A percentile compares a stretch with the other conserved stretches of the same genome.
These are phyloP conservation scores for Rubus idaeus DNA, from an alignment of 306 rosid species.

Conservation along the genomic window DNA sequence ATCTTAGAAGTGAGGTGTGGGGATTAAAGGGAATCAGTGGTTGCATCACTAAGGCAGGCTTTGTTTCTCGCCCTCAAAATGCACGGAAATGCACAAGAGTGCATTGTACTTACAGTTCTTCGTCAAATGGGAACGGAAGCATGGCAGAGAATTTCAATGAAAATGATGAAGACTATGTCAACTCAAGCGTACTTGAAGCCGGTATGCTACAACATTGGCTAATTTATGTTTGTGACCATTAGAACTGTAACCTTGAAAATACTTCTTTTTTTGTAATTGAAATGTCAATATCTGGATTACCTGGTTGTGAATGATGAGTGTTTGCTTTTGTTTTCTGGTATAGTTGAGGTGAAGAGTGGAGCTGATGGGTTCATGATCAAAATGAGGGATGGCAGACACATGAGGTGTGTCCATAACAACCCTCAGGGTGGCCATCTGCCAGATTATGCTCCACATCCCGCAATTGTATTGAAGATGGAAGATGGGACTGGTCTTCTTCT, in stretches of 20 bases:
- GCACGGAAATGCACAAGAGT: conserved; percentile 45
- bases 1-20: conserved; percentile 62
- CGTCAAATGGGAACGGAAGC: conserved; percentile 80
- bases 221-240: conserved; percentile 5
- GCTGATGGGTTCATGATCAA: conserved; percentile 87
- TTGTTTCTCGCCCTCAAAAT: conserved; percentile 37
- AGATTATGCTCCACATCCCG: conserved; percentile 97
- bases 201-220: conserved; percentile 53
- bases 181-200: conserved; percentile 86
- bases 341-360: conserved; percentile 99
- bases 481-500: conserved; percentile 97
- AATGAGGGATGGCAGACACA: conserved; percentile 95
- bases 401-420: conserved; percentile 88
- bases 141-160: conserved; percentile 78
- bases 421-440: conserved; percentile 97
- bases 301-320: conserved; percentile 8
- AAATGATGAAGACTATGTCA: conserved; percentile 85
- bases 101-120: conserved; percentile 65
- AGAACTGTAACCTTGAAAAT: neutral
- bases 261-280: neutral
- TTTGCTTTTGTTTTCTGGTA: conserved; percentile 26
- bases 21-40: conserved; percentile 47
- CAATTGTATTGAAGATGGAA: conserved; percentile 95
- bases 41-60: conserved; percentile 40
- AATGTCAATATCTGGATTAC: conserved; percentile 3